A percentile compares a stretch with the other conserved stretches of the same genome.
phyloP scores from a whole-genome alignment of 2,329 filamentous ascomycete genomes.

The Aspergillus proliferans region DNA sequence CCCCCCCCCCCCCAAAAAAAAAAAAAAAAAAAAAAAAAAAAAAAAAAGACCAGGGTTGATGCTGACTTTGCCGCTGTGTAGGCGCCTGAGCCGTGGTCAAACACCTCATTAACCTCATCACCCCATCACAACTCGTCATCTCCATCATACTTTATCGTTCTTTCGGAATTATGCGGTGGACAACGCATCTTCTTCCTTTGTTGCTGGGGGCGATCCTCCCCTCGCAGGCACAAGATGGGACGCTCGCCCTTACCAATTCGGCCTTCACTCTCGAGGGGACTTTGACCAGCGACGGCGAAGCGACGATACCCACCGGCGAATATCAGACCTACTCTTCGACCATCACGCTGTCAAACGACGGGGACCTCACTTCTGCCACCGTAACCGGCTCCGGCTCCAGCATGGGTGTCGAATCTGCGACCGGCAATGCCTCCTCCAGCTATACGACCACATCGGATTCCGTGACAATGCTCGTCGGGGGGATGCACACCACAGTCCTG shows the following conservation, averaged over 20 bases:
- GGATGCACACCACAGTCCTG: constrained; percentile 38
- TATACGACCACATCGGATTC: constrained; percentile 32
- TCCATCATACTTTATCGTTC: not conserved
- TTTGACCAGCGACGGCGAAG: constrained; percentile 19
- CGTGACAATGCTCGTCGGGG: constrained; percentile 35
- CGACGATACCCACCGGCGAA: constrained; percentile 30
- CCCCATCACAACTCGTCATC: not conserved
- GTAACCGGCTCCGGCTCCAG: constrained; percentile 21
- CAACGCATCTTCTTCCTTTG: not conserved
- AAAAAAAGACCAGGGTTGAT: no score
- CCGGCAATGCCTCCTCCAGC: constrained; percentile 21
- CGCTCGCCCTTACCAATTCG: constrained; percentile 5
- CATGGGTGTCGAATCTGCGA: constrained; percentile 10
- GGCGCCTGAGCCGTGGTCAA: no score
- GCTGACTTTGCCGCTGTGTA: no score
- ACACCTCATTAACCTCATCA: not conserved
- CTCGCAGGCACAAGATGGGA: not conserved
- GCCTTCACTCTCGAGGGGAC: constrained; percentile 18
- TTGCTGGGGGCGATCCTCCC: not conserved
- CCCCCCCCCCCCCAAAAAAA: no score
- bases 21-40: no score
- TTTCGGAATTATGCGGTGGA: constrained; percentile 1
- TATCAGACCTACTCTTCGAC: constrained; percentile 37
- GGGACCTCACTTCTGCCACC: constrained; percentile 17
- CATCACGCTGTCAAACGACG: constrained; percentile 15